These are phyloP conservation scores for Onygenales sp. DNA, from an alignment of 2,329 filamentous ascomycete genomes.

Conservation along the genomic window DNA sequence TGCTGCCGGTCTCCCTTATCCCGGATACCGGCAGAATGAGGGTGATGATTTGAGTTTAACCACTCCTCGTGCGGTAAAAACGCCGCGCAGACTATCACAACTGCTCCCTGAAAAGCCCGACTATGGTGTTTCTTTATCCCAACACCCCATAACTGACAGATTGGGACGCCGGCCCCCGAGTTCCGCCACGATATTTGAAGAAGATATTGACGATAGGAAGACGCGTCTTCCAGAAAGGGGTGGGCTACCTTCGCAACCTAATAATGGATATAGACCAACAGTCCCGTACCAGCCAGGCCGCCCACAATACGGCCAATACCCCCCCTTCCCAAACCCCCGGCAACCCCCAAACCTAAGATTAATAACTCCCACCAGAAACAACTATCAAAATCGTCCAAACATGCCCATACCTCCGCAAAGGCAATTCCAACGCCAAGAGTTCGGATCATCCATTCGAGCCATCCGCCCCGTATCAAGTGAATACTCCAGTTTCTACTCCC, in stretches of 20 bases:
- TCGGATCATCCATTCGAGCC: not conserved
- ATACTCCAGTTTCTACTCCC: not conserved
- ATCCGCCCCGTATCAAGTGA: not conserved
- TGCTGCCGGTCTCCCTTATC: not conserved
- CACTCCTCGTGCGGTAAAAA: constrained; percentile 21
- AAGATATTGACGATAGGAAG: constrained; percentile 19
- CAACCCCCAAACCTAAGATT: not conserved
- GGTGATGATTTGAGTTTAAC: not conserved
- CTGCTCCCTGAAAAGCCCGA: constrained; percentile 26
- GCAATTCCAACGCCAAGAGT: not conserved
- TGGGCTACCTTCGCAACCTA: not conserved
- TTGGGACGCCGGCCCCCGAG: constrained; percentile 18
- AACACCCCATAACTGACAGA: constrained; percentile 23
- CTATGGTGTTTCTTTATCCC: constrained; percentile 28
- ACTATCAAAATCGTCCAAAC: not conserved
- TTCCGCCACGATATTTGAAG: constrained; percentile 28
- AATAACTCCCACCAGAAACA: not conserved
- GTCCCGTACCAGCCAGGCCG: not conserved
- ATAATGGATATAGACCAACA: not conserved
- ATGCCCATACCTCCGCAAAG: not conserved
- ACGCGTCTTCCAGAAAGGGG: not conserved
- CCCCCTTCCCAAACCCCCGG: not conserved
- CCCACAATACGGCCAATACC: not conserved
- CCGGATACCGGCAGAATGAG: not conserved
- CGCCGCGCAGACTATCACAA: constrained; percentile 28